Base-by-base conservation (phyloP, 148 eudicot species). In the Rhododendron ovatum region DNA sequence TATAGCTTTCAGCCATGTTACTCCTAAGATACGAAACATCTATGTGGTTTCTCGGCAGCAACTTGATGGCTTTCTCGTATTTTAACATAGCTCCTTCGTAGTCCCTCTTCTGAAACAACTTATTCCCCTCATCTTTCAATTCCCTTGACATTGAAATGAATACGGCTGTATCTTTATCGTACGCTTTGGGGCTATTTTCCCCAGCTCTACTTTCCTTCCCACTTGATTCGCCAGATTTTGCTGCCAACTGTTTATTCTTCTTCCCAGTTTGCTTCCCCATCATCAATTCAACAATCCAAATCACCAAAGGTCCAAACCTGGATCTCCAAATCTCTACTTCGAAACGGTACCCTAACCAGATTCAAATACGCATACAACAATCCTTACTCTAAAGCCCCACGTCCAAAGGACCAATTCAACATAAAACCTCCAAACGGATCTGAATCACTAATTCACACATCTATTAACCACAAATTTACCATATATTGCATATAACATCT, bases 1-100 rank as follows among this genome's bases (percentile, higher is more conserved):
- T 95, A 85, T 94, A 95, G 80, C 98, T 95, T 3, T 95, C 98
- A 22, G 99, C 98, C 92, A 93, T 92, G 71, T 97, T 97, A 75
- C 96, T 95, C 81, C 95, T 87, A n/a, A 97, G 89, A 88, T 93
- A 91, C 50, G 98, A 95, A 8, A 95, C 96, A 86, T 97, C 95
- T 24, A 95, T 88, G 86, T 97, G 99, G 90, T 93, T 94, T 81
- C 90, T 79, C 0, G 99, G 98, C 82, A 97, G 96, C 91, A 97
- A 89, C 81, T 94, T 97, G 24, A 97, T 82, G 17, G 96, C 96
- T 88, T 93, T 97, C 83, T 97, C 98, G 82, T 97, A 97, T 86
- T 95, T 97, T n/a, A 95, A 87, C 89, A 93, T 87, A 80, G 99
- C 98, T 79, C 98, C 95, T 87, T 93, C 98, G 75, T 91, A 91